Conservation (phyloP, 2,329 filamentous ascomycete genomes). For the Ophiostoma australiae region DNA sequence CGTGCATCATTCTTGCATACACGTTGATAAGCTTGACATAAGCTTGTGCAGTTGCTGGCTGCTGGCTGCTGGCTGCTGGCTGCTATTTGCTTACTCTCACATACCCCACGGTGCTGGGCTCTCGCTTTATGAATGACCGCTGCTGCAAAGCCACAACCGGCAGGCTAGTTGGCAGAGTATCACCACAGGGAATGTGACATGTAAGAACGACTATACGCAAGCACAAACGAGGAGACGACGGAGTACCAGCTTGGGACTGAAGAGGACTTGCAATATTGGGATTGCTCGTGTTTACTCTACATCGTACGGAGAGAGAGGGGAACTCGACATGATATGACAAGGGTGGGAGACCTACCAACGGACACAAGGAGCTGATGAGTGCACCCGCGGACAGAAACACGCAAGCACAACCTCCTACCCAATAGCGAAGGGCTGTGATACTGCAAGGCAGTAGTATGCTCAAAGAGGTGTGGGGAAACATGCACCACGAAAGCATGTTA, state of each 20-base stretch:
- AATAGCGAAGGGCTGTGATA: neutral
- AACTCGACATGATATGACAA: neutral
- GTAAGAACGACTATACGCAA: neutral
- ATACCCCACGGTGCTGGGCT: neutral
- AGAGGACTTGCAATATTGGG: neutral
- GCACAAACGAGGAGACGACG: neutral
- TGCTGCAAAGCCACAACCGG: neutral
- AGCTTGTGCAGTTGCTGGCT: neutral
- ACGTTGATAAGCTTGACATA: neutral
- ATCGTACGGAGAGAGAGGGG: too few relatives aligned
- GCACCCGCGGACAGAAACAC: neutral
- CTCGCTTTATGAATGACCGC: neutral
- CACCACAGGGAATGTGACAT: neutral
- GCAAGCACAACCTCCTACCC: neutral
- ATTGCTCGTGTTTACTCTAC: neutral
- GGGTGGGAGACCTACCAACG: neutral
- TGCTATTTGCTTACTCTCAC: neutral
- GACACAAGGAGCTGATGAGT: neutral
- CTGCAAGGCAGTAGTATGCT: neutral
- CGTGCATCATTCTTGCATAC: neutral
- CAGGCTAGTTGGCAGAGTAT: neutral
- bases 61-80: neutral
- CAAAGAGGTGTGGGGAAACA: constrained; percentile 1
- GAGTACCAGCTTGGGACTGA: neutral
- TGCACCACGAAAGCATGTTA: neutral